Conservation (phyloP, 257 asterid genomes). For the Nicotiana tabacum region DNA sequence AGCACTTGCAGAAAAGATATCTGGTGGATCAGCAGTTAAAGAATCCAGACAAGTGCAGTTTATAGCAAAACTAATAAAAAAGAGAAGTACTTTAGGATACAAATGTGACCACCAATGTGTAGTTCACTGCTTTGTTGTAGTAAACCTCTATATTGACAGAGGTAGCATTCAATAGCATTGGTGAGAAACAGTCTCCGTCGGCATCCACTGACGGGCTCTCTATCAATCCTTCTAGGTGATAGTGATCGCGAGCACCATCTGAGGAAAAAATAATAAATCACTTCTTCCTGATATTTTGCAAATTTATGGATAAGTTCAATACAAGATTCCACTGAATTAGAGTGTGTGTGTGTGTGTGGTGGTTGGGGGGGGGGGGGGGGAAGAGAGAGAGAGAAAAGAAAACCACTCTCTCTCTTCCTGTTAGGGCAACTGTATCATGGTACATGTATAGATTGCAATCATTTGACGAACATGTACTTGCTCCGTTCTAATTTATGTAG, state of each 20-base stretch:
- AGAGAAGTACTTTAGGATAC: slow-evolving; percentile 61
- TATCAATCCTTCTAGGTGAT: slow-evolving; percentile 85
- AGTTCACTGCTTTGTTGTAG: slow-evolving; percentile 93
- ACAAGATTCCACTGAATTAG: no score
- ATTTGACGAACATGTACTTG: background rate
- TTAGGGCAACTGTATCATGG: background rate
- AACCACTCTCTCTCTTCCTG: background rate
- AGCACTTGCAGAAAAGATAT: slow-evolving; percentile 91
- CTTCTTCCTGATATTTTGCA: background rate
- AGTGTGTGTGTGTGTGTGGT: background rate
- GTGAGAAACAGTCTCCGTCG: slow-evolving; percentile 93
- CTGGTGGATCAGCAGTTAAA: slow-evolving; percentile 45
- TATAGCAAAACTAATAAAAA: slow-evolving; percentile 6
- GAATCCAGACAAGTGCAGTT: slow-evolving; percentile 37
- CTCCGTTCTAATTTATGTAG: no score
- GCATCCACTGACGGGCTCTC: slow-evolving; percentile 98
- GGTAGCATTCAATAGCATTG: slow-evolving; percentile 84
- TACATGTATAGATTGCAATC: background rate
- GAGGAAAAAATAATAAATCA: slow-evolving; percentile 19
- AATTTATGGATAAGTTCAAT: background rate
- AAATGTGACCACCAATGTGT: slow-evolving; percentile 98
- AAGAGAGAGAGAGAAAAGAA: no score
- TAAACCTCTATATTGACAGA: slow-evolving; percentile 83
- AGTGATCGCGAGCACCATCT: slow-evolving; percentile 83
- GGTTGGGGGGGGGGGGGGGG: no score